phyloP scores from a whole-genome alignment of 164 flowering plant genomes.

The Chimonanthus praecox region DNA sequence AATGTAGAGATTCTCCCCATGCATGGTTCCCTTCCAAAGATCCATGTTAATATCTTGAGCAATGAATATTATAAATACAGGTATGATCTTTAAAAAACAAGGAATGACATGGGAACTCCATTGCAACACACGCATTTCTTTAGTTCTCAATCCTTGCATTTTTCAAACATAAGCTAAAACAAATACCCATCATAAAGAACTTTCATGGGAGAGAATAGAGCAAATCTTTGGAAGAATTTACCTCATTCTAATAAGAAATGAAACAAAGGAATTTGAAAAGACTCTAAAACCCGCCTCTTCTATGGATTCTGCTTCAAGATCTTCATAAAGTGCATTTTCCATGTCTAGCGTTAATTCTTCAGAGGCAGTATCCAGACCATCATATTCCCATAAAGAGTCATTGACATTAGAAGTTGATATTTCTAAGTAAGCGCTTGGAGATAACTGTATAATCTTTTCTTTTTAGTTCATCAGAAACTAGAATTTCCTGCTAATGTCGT shows the following conservation, averaged over 20 bases:
- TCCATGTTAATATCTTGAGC: background rate
- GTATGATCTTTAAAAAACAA: too few relatives aligned
- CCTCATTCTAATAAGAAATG: background rate
- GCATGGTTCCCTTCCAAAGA: background rate
- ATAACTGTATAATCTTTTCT: constrained; percentile 33
- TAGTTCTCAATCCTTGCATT: background rate
- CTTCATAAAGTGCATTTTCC: constrained; percentile 80
- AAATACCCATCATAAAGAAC: background rate
- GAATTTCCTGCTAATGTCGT: too few relatives aligned
- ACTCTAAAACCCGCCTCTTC: constrained; percentile 31
- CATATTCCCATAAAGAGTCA: constrained; percentile 78
- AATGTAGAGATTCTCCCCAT: background rate
- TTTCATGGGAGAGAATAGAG: background rate
- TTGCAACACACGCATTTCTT: too few relatives aligned
- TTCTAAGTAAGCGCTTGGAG: constrained; percentile 12
- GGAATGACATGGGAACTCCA: too few relatives aligned
- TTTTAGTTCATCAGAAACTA: constrained; percentile 64
- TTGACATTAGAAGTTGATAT: constrained; percentile 12
- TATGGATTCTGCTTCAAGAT: constrained; percentile 32
- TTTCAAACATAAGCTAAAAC: background rate
- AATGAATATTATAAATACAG: background rate
- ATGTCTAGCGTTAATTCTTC: constrained; percentile 71
- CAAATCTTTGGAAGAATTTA: background rate
- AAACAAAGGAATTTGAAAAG: background rate
- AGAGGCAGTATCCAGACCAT: constrained; percentile 43